Evolutionary conservation across 176 grass and related monocot species (phyloP).

Genomic region (Saccharum officinarum): DNA sequence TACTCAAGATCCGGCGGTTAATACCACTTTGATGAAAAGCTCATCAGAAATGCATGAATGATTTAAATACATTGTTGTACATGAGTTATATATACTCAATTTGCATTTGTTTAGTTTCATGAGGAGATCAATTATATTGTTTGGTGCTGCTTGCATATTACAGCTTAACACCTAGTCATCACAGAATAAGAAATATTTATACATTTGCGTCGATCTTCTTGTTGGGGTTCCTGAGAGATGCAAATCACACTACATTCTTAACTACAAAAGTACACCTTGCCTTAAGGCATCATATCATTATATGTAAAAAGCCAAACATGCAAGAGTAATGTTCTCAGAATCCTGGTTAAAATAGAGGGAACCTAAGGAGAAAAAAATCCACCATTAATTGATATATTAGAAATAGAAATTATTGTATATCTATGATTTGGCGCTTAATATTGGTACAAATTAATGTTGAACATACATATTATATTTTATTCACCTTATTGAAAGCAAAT

Average conservation of each 20-base stretch:
- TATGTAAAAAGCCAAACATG: not conserved
- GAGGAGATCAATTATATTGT: not conserved
- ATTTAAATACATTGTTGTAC: not conserved
- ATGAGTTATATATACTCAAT: not conserved
- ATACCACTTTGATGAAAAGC: not conserved
- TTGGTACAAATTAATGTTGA: not conserved
- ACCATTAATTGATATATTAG: not conserved
- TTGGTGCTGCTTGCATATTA: not conserved
- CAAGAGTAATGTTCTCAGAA: not conserved
- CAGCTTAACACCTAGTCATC: constrained; percentile 23
- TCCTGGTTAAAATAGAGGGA: not conserved
- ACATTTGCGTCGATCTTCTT: not conserved
- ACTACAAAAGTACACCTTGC: not conserved
- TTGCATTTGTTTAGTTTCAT: not conserved
- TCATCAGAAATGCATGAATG: not conserved
- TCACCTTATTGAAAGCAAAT: not conserved
- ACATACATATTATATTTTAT: not conserved
- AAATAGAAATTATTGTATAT: not conserved
- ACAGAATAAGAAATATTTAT: not conserved
- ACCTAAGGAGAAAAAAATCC: not conserved
- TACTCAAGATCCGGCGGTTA: not conserved
- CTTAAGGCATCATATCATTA: not conserved
- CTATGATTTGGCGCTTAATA: not conserved
- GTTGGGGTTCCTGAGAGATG: constrained; percentile 1
- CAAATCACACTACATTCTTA: constrained; percentile 8